Evolutionary conservation across 2,329 filamentous ascomycete species (phyloP).

Genomic region (Ilyonectria robusta): DNA sequence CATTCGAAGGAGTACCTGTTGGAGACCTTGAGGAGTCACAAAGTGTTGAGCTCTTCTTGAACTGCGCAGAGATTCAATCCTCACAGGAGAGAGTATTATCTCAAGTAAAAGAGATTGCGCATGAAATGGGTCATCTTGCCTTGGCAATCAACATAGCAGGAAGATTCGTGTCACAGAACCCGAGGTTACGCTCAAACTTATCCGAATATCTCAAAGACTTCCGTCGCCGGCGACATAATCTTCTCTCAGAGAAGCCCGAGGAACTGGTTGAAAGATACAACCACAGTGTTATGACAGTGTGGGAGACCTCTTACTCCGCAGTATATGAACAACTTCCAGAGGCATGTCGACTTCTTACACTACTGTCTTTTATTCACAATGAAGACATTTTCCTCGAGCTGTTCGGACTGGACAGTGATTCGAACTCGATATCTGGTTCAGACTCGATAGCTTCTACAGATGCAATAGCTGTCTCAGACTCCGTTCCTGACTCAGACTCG

Average conservation of each 20-base stretch:
- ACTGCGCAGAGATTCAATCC: not conserved
- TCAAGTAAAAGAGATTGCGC: not conserved
- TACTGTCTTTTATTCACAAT: not conserved
- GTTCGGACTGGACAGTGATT: not conserved
- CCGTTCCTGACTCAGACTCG: not conserved
- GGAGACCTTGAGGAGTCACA: not conserved
- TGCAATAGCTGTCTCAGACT: no score
- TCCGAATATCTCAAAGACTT: not conserved
- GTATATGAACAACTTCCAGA: not conserved
- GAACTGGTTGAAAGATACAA: not conserved
- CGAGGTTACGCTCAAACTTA: not conserved
- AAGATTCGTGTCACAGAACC: not conserved
- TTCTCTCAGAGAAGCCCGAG: not conserved
- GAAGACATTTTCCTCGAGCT: not conserved
- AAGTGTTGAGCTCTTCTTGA: not conserved
- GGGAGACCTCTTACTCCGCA: slow-evolving; percentile 1
- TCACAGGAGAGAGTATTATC: no score
- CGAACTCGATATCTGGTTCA: no score
- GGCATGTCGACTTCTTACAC: not conserved
- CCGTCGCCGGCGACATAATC: not conserved
- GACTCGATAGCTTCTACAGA: no score
- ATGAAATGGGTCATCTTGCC: not conserved
- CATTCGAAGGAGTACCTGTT: not conserved
- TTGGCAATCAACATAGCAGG: not conserved
- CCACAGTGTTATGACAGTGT: not conserved